Conservation (phyloP, 148 eudicot genomes). For the Amaranthus cruentus region DNA sequence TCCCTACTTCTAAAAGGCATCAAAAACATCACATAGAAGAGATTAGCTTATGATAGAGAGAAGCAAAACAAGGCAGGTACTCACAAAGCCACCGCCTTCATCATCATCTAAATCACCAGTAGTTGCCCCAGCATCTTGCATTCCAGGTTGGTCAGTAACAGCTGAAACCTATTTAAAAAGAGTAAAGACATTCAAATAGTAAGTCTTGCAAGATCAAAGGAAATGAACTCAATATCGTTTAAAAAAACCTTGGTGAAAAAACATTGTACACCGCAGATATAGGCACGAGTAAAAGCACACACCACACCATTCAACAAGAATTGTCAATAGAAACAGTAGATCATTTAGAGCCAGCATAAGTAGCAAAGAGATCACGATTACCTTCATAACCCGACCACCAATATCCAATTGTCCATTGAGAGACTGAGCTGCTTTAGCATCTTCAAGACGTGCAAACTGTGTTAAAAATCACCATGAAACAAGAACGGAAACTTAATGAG, state of each 20-base stretch:
- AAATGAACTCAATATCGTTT: too few relatives aligned
- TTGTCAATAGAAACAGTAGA: background rate
- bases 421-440: conserved; percentile 77
- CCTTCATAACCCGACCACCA: conserved; percentile 88
- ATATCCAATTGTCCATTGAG: conserved; percentile 85
- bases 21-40: background rate
- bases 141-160: conserved; percentile 71
- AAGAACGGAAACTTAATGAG: background rate
- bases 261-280: too few relatives aligned
- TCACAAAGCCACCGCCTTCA: conserved; percentile 90
- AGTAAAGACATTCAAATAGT: conserved; percentile 8
- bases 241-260: too few relatives aligned
- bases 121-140: conserved; percentile 64
- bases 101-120: conserved; percentile 87
- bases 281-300: too few relatives aligned
- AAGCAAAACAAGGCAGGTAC: conserved; percentile 19
- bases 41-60: background rate
- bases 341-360: background rate
- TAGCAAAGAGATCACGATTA: conserved; percentile 13
- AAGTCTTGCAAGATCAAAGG: background rate
- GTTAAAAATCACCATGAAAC: background rate
- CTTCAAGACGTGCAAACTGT: conserved; percentile 92
- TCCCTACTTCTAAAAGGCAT: background rate
- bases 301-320: background rate
- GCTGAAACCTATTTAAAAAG: conserved; percentile 58